Evolutionary conservation across 2,329 filamentous ascomycete species (phyloP).

Genomic region (Aspergillus arachidicola): DNA sequence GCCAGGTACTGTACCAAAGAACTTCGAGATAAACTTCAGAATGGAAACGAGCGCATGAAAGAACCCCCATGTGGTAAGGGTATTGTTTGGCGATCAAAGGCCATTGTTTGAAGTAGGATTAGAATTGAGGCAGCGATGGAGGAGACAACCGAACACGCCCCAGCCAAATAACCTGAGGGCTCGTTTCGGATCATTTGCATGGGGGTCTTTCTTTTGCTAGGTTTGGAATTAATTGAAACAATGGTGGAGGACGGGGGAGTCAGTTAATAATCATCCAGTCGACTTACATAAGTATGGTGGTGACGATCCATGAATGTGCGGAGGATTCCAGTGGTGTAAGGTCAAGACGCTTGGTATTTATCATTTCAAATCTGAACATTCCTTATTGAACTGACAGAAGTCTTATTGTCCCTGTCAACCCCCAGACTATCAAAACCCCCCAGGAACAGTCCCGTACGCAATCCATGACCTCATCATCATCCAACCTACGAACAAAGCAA

Average conservation of each 20-base stretch:
- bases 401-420: background rate
- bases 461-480: background rate
- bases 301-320: background rate
- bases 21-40: background rate
- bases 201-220: background rate
- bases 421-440: background rate
- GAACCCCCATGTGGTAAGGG: background rate
- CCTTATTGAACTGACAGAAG: background rate
- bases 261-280: background rate
- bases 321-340: background rate
- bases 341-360: background rate
- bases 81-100: background rate
- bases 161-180: background rate
- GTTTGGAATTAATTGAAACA: constrained; percentile 11
- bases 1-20: background rate
- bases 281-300: background rate
- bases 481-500: background rate
- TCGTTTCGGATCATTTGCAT: constrained; percentile 5
- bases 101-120: constrained; percentile 1
- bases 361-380: background rate
- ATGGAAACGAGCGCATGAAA: background rate
- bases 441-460: background rate
- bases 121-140: background rate
- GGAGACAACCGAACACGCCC: background rate
- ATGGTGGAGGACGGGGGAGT: background rate